These are phyloP conservation scores for Yamadazyma taylorii DNA, from an alignment of 1,139 yeast genomes.

Conservation along the genomic window DNA sequence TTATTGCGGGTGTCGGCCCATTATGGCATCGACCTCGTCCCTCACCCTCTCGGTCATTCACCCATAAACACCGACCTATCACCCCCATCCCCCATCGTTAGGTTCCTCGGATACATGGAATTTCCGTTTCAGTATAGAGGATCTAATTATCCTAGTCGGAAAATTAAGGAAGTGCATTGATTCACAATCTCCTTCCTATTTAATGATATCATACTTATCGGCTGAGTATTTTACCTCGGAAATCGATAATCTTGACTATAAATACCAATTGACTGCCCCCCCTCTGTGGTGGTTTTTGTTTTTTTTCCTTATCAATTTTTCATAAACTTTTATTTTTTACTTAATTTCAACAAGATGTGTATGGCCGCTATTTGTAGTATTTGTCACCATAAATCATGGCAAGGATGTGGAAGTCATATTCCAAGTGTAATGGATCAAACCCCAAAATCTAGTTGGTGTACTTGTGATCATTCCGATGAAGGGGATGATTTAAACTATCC, in stretches of 20 bases:
- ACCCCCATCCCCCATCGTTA: too few relatives aligned
- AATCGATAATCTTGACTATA: not conserved
- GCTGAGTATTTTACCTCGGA: not conserved
- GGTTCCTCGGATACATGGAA: too few relatives aligned
- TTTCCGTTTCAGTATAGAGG: too few relatives aligned
- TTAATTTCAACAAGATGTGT: constrained; percentile 14
- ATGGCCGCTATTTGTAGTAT: constrained; percentile 19
- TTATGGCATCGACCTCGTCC: too few relatives aligned
- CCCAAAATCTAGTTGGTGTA: constrained; percentile 40
- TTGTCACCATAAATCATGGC: constrained; percentile 35
- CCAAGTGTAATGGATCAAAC: constrained; percentile 33
- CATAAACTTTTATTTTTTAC: too few relatives aligned
- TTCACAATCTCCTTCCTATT: too few relatives aligned
- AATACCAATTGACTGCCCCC: too few relatives aligned
- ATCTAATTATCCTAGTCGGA: not conserved
- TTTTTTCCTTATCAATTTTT: not conserved
- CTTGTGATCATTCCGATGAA: constrained; percentile 33
- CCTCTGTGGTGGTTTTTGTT: too few relatives aligned
- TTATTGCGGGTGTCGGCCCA: too few relatives aligned
- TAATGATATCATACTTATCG: not conserved
- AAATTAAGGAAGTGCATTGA: constrained; percentile 3
- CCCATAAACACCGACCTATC: too few relatives aligned
- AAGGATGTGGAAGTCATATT: constrained; percentile 38
- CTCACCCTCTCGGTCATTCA: too few relatives aligned
- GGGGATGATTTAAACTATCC: constrained; percentile 30